Conservation (phyloP, 306 rosid species). For the Quercus mongolica region DNA sequence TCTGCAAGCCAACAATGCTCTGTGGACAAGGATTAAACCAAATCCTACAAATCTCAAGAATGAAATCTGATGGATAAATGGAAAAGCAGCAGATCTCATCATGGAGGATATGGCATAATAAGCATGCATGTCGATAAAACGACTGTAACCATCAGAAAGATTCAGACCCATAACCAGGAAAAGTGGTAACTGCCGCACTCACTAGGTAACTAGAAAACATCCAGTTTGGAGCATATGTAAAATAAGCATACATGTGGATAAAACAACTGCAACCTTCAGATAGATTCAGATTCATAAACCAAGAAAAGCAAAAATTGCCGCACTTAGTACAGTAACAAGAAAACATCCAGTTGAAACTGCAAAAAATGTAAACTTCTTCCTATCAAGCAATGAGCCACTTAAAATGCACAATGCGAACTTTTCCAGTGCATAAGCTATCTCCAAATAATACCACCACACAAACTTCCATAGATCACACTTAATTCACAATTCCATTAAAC, state of each 20-base stretch:
- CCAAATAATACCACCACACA: conserved; percentile 1
- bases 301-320: conserved; percentile 18
- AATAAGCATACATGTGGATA: conserved; percentile 11
- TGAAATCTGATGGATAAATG: conserved; percentile 23
- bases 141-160: conserved; percentile 23
- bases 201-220: conserved; percentile 14
- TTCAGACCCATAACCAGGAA: conserved; percentile 14
- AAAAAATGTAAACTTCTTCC: conserved; percentile 17
- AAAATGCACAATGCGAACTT: background rate
- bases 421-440: conserved; percentile 11
- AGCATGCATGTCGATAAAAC: conserved; percentile 16
- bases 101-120: conserved; percentile 11
- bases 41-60: conserved; percentile 27
- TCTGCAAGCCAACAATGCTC: conserved; percentile 18
- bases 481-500: conserved; percentile 2
- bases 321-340: conserved; percentile 11
- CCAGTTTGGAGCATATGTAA: conserved; percentile 13
- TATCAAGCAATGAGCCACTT: conserved; percentile 25
- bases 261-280: conserved; percentile 21
- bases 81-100: conserved; percentile 22
- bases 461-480: conserved; percentile 8
- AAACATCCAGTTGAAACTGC: conserved; percentile 21
- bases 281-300: conserved; percentile 11
- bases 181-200: conserved; percentile 26
- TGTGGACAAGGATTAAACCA: conserved; percentile 17